Evolutionary conservation across 2,329 filamentous ascomycete species (phyloP).

Genomic region (Colletotrichum tamarilloi): DNA sequence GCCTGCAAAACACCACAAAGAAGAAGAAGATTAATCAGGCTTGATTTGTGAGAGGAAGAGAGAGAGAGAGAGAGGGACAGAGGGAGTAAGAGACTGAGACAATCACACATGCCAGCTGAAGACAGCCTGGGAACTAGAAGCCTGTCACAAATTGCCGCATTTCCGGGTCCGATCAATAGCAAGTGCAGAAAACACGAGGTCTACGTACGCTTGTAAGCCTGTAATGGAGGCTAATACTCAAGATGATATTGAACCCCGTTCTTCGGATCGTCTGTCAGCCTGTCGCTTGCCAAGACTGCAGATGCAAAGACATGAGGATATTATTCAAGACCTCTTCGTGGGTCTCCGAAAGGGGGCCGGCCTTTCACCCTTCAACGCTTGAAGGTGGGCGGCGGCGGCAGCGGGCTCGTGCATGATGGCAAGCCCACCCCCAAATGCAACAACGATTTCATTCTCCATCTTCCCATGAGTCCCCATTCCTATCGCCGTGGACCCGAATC

Average conservation of each 20-base stretch:
- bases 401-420: slow-evolving; percentile 22
- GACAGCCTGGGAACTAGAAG: background rate
- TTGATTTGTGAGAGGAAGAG: background rate
- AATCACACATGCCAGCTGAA: background rate
- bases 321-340: slow-evolving; percentile 32
- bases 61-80: background rate
- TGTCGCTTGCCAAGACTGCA: slow-evolving; percentile 21
- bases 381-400: background rate
- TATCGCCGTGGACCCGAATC: slow-evolving; percentile 15
- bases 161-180: background rate
- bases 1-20: background rate
- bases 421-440: background rate
- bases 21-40: background rate
- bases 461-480: background rate
- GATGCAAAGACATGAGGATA: slow-evolving; percentile 31
- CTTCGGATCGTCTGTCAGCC: background rate
- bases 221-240: background rate
- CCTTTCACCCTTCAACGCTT: background rate
- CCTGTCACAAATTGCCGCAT: slow-evolving; percentile 12
- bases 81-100: background rate
- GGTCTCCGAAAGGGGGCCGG: slow-evolving; percentile 15
- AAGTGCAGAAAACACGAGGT: background rate
- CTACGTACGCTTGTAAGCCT: background rate
- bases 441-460: background rate
- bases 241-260: background rate